Evolutionary conservation across 371 early-diverging fungal genomes (phyloP).

Genomic region (Zychaea mexicana): DNA sequence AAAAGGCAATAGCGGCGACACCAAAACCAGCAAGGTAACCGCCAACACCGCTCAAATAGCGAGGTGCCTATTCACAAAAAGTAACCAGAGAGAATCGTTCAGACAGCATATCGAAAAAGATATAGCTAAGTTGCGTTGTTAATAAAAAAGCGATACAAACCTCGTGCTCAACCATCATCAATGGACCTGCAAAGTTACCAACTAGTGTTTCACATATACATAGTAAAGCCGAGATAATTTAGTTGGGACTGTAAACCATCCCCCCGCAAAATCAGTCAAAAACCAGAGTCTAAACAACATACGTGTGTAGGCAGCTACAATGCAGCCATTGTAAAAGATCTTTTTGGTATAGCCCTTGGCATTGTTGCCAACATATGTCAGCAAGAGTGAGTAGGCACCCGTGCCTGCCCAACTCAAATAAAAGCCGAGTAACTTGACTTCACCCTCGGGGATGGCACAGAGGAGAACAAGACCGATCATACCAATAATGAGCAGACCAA

Average conservation of each 20-base stretch:
- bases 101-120: constrained; percentile 12
- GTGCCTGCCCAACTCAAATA: constrained; percentile 26
- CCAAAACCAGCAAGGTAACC: constrained; percentile 10
- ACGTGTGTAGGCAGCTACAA: constrained; percentile 30
- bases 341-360: constrained; percentile 45
- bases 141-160: not conserved
- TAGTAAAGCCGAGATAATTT: too few relatives aligned
- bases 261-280: too few relatives aligned
- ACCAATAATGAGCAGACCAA: constrained; percentile 12
- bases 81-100: constrained; percentile 25
- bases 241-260: too few relatives aligned
- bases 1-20: constrained; percentile 6
- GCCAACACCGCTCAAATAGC: not conserved
- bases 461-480: constrained; percentile 29
- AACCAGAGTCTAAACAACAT: too few relatives aligned
- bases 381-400: constrained; percentile 28
- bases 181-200: constrained; percentile 39
- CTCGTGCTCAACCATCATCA: constrained; percentile 24
- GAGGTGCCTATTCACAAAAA: not conserved
- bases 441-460: constrained; percentile 18
- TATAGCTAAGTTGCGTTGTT: too few relatives aligned
- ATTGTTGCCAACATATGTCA: constrained; percentile 28
- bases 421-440: constrained; percentile 30
- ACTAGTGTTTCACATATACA: too few relatives aligned
- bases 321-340: constrained; percentile 30